Percentiles rank a stretch among this genome's conserved stretches.
Evolutionary conservation across 495 filamentous ascomycete species (phyloP).

Genomic region (Lophiostoma macrostomum): DNA sequence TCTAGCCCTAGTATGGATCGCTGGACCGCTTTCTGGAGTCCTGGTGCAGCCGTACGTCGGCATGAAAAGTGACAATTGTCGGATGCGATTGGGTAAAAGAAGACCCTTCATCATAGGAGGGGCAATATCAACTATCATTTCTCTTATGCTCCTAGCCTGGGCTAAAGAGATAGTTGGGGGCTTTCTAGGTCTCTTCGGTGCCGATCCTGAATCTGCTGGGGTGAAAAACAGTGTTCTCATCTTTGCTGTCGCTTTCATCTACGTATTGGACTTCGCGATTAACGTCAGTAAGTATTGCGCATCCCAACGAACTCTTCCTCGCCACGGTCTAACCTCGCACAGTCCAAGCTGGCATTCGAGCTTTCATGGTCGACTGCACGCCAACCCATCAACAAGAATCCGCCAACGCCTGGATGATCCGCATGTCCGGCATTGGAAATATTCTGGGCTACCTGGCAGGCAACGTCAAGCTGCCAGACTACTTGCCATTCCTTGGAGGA

Average conservation of each 20-base stretch:
- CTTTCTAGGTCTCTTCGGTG: conserved; percentile 69
- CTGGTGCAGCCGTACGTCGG: conserved; percentile 94
- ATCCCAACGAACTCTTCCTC: background rate
- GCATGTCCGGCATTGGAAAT: conserved; percentile 77
- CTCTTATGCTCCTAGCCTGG: conserved; percentile 77
- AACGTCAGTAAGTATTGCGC: conserved; percentile 66
- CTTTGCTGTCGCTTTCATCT: conserved; percentile 76
- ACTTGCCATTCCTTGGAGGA: conserved; percentile 72
- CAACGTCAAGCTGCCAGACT: conserved; percentile 68
- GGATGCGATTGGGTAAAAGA: conserved; percentile 74
- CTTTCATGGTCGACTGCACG: conserved; percentile 86
- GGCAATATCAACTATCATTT: conserved; percentile 65
- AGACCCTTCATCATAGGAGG: conserved; percentile 86
- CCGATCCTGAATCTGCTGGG: conserved; percentile 55
- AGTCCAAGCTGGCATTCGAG: conserved; percentile 86
- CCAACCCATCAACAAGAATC: conserved; percentile 86
- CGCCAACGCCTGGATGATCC: conserved; percentile 84
- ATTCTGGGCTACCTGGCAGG: conserved; percentile 82
- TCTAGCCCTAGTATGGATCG: conserved; percentile 93
- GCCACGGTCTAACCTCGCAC: background rate
- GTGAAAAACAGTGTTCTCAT: conserved; percentile 62
- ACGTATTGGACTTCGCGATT: conserved; percentile 84
- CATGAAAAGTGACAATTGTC: conserved; percentile 83
- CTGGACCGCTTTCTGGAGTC: conserved; percentile 78
- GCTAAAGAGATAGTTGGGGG: conserved; percentile 72